These are phyloP conservation scores for Phytophthora cryptogea DNA, from an alignment of 352 stramenopile genomes.

Conservation along the genomic window DNA sequence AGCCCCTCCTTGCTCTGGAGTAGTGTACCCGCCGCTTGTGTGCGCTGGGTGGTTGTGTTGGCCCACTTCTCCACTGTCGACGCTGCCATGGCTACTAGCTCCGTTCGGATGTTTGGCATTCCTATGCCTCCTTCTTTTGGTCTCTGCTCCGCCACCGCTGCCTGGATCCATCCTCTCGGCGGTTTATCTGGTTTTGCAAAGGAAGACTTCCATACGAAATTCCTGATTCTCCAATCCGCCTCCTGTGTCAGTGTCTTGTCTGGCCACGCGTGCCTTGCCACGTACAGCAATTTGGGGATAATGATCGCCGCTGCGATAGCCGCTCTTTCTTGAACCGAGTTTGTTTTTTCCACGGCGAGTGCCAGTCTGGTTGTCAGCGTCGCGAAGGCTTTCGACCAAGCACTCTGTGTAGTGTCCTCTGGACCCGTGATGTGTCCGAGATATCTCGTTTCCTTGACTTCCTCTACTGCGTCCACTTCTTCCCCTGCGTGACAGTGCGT, in stretches of 20 bases:
- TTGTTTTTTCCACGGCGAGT: neutral
- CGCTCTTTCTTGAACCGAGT: neutral
- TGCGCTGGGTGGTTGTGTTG: too few relatives aligned
- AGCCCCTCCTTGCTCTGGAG: too few relatives aligned
- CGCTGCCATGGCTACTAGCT: too few relatives aligned
- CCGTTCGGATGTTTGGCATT: too few relatives aligned
- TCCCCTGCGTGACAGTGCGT: too few relatives aligned
- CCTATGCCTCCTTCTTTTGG: too few relatives aligned
- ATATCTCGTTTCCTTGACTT: too few relatives aligned
- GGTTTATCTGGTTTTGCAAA: neutral
- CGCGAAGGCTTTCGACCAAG: neutral
- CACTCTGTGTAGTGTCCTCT: neutral
- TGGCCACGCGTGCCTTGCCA: slow-evolving; percentile 8
- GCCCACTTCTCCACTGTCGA: too few relatives aligned
- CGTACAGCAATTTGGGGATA: slow-evolving; percentile 3
- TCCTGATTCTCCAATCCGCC: neutral
- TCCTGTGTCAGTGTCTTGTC: neutral
- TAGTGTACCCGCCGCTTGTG: too few relatives aligned
- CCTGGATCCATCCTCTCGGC: neutral
- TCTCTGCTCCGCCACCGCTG: too few relatives aligned
- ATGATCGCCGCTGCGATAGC: slow-evolving; percentile 5
- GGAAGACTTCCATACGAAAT: neutral
- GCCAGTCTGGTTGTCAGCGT: neutral
- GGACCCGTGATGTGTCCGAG: neutral
- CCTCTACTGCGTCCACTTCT: too few relatives aligned